Percentiles rank a stretch among this genome's conserved stretches.
These are phyloP conservation scores for Alternaria brassicae DNA, from an alignment of 2,329 filamentous ascomycete genomes.

Conservation along the genomic window DNA sequence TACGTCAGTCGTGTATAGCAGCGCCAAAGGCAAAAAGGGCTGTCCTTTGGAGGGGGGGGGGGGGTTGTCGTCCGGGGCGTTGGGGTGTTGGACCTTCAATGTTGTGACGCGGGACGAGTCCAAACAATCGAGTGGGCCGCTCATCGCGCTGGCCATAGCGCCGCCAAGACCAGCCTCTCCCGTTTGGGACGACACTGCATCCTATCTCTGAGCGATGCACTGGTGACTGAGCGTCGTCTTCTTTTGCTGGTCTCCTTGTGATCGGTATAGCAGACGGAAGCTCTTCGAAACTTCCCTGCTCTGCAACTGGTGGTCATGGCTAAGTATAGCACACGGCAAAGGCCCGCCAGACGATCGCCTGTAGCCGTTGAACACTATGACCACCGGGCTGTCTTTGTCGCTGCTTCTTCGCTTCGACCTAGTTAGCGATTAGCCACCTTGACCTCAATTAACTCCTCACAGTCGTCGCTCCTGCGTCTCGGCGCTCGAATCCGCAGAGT, in stretches of 20 bases:
- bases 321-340: neutral
- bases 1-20: constrained; percentile 19
- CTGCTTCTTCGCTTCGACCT: constrained; percentile 10
- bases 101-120: constrained; percentile 28
- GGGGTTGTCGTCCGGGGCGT: constrained; percentile 17
- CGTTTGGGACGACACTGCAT: constrained; percentile 6
- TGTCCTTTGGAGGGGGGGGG: too few species aligned
- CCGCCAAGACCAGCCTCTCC: constrained; percentile 15
- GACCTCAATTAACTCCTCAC: neutral
- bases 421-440: constrained; percentile 6
- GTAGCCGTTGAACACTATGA: constrained; percentile 19
- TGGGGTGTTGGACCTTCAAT: constrained; percentile 19
- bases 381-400: constrained; percentile 16
- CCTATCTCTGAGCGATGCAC: neutral
- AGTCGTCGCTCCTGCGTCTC: neutral
- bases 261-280: neutral
- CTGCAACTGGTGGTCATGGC: neutral
- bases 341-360: constrained; percentile 9
- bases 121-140: constrained; percentile 31
- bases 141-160: constrained; percentile 26
- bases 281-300: neutral
- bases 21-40: constrained; percentile 21
- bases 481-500: neutral
- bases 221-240: neutral
- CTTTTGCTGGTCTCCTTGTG: neutral